Conservation (phyloP, 441 rosid species). For the Melastoma candidum region DNA sequence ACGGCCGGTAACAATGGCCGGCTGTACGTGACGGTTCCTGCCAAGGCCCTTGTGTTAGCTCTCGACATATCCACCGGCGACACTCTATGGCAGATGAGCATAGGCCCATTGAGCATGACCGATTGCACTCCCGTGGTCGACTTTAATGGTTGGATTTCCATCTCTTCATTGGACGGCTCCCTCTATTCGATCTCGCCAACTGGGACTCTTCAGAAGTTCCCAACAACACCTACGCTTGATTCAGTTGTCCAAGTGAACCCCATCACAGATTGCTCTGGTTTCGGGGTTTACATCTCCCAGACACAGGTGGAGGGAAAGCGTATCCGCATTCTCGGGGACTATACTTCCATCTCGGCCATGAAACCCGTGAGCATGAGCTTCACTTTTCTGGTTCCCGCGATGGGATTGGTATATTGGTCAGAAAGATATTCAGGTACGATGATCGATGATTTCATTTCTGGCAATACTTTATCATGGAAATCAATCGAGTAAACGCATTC, state of each 20-base stretch:
- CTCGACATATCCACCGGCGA: constrained; percentile 59
- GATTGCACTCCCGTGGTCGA: constrained; percentile 45
- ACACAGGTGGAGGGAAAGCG: constrained; percentile 53
- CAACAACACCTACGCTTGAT: constrained; percentile 25
- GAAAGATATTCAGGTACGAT: constrained; percentile 54
- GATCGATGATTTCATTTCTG: neutral
- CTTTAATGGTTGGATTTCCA: constrained; percentile 69
- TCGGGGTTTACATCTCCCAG: constrained; percentile 56
- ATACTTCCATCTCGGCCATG: constrained; percentile 45
- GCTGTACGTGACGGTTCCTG: constrained; percentile 48
- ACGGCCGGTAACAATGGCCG: constrained; percentile 74
- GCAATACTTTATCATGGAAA: neutral
- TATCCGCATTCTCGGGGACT: constrained; percentile 24
- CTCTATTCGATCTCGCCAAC: constrained; percentile 64
- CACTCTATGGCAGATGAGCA: constrained; percentile 49
- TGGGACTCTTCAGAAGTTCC: constrained; percentile 47
- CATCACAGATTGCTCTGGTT: constrained; percentile 68
- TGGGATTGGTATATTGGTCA: constrained; percentile 62
- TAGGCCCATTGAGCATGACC: constrained; percentile 52
- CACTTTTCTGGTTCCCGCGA: constrained; percentile 60
- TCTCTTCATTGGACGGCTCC: constrained; percentile 78
- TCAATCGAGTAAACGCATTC: no score
- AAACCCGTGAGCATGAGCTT: constrained; percentile 47
- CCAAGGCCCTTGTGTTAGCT: constrained; percentile 43
- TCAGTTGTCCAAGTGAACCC: constrained; percentile 53